These are phyloP conservation scores for Aspergillus heteromorphus DNA, from an alignment of 495 filamentous ascomycete species.

Conservation along the genomic window DNA sequence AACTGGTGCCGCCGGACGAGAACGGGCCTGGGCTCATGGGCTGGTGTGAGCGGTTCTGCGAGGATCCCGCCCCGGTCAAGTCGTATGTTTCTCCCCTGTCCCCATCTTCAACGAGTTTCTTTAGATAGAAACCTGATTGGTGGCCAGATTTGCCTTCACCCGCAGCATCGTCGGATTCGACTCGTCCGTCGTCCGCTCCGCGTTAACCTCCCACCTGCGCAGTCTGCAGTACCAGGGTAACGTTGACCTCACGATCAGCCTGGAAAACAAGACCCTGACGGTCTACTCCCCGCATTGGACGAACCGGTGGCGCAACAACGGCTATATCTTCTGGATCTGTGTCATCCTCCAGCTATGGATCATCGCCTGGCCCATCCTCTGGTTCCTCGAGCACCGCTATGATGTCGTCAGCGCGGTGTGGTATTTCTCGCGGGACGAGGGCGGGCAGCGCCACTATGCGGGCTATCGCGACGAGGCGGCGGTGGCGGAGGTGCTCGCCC, in stretches of 20 bases:
- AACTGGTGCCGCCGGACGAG: slow-evolving; percentile 7
- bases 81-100: slow-evolving; percentile 27
- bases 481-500: slow-evolving; percentile 13
- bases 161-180: slow-evolving; percentile 35
- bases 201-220: slow-evolving; percentile 36
- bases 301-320: slow-evolving; percentile 34
- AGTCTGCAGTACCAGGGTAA: slow-evolving; percentile 38
- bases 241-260: slow-evolving; percentile 17
- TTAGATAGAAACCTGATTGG: too few species aligned
- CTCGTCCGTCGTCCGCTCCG: slow-evolving; percentile 20
- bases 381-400: slow-evolving; percentile 36
- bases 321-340: slow-evolving; percentile 30
- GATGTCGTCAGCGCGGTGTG: slow-evolving; percentile 30
- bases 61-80: slow-evolving; percentile 34
- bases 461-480: slow-evolving; percentile 11
- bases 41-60: slow-evolving; percentile 40
- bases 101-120: not conserved
- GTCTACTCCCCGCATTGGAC: slow-evolving; percentile 46
- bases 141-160: slow-evolving; percentile 37
- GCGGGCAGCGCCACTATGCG: not conserved
- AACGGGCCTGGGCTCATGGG: slow-evolving; percentile 17
- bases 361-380: slow-evolving; percentile 40
- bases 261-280: slow-evolving; percentile 26
- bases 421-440: slow-evolving; percentile 20
- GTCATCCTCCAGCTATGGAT: slow-evolving; percentile 44